These are phyloP conservation scores for Tetragonia tetragonoides DNA, from an alignment of 148 eudicot species.

Conservation along the genomic window DNA sequence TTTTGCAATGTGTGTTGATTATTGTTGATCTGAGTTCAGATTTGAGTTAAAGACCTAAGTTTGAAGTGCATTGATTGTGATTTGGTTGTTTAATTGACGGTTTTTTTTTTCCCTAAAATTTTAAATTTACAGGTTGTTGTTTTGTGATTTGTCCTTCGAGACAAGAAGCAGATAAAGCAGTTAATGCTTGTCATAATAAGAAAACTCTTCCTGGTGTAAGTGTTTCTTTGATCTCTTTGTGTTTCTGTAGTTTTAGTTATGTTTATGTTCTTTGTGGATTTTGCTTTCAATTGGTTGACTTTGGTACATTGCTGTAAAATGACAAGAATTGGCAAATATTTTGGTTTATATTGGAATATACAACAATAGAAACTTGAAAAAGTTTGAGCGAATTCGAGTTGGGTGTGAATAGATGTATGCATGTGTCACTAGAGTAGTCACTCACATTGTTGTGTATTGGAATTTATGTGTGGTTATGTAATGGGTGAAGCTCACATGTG, in stretches of 20 bases:
- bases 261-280: neutral
- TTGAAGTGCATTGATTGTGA: slow-evolving; percentile 21
- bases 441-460: neutral
- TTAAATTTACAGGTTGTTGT: slow-evolving; percentile 64
- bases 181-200: slow-evolving; percentile 78
- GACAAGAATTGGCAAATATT: neutral
- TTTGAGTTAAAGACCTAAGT: neutral
- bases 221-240: slow-evolving; percentile 15
- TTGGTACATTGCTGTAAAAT: slow-evolving; percentile 2
- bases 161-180: slow-evolving; percentile 91
- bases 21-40: slow-evolving; percentile 8
- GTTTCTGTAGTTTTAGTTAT: neutral
- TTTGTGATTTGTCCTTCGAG: slow-evolving; percentile 86
- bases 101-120: too few relatives aligned
- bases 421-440: neutral
- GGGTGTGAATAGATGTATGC: neutral
- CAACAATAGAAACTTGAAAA: too few relatives aligned
- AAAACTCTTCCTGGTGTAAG: slow-evolving; percentile 90
- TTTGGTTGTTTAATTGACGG: neutral
- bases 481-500: neutral
- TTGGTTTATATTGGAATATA: too few relatives aligned
- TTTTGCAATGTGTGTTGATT: slow-evolving; percentile 7
- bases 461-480: slow-evolving; percentile 2
- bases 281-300: slow-evolving; percentile 16
- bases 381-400: neutral